Evolutionary conservation across 108 stramenopile genomes (phyloP).

Genomic region (Skeletonema grethae): DNA sequence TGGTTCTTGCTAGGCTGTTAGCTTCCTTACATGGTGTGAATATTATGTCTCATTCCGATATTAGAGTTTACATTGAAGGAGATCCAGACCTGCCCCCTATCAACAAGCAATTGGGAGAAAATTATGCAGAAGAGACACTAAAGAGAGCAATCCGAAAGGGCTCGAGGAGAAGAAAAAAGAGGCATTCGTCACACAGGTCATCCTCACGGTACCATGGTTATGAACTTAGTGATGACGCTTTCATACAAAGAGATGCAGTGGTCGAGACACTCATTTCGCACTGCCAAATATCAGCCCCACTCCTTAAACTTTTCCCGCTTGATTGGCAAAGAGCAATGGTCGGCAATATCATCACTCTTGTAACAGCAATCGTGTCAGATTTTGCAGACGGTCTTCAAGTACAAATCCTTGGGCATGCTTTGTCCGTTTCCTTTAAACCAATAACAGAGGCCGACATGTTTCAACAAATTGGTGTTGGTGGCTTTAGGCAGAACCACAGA

Average conservation of each 20-base stretch:
- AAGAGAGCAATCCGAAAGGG: constrained; percentile 66
- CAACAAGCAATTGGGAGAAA: constrained; percentile 47
- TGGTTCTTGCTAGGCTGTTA: constrained; percentile 66
- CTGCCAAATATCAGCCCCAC: constrained; percentile 86
- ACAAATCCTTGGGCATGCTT: constrained; percentile 79
- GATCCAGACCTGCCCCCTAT: constrained; percentile 77
- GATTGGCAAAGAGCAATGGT: constrained; percentile 89
- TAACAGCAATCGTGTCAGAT: constrained; percentile 78
- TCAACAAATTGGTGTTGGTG: constrained; percentile 62
- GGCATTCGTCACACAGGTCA: constrained; percentile 21
- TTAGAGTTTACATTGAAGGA: constrained; percentile 73
- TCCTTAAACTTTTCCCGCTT: constrained; percentile 84
- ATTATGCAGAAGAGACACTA: constrained; percentile 69
- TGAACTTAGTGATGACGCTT: constrained; percentile 55
- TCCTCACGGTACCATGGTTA: constrained; percentile 35
- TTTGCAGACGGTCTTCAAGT: constrained; percentile 83
- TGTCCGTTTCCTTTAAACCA: constrained; percentile 84
- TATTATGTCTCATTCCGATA: constrained; percentile 85
- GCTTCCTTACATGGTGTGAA: constrained; percentile 84
- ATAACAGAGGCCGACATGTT: constrained; percentile 85
- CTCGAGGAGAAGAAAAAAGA: constrained; percentile 45
- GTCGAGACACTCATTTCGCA: constrained; percentile 86
- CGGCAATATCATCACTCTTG: constrained; percentile 85
- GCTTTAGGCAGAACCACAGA: constrained; percentile 60
- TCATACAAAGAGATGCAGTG: constrained; percentile 85